Evolutionary conservation across 129 eudicot species (phyloP), one percentile per base, ranked within the genome.

Genomic region (Flaveria sonorensis): DNA sequence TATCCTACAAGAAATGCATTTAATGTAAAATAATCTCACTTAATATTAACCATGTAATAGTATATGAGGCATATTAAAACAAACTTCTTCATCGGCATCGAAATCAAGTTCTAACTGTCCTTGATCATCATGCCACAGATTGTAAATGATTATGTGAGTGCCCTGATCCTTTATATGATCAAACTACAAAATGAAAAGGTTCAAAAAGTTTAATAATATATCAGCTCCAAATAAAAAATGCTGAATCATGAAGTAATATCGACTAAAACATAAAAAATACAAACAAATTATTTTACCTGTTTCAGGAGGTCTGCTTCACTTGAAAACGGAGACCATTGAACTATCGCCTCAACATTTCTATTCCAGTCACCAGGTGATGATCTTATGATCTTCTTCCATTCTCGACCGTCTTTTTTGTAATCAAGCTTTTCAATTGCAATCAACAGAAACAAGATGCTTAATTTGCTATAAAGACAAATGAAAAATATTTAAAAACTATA

Each of bases 51-150:
- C 60, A 75, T 67, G 43, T 53, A 59, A 7, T 28, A 26, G n/a
- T 45, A 11, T 23, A 65, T 19, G n/a, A 79, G 60, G 40, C 32
- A 53, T 24, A 45, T 11, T 66, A 28, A 30, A 47, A 77, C 83
- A 50, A 78, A 94, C 98, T 69, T 87, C 81, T 61, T 79, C 86
- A 82, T 87, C 97, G 32, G 90, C 61, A n/a, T 89, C 96, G 59
- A 91, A 94, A 85, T 94, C 98, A 73, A 91, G 92, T 78, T 94
- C 98, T 61, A 91, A 69, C 46, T 81, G 93, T 68, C 97, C 98
- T 81, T 94, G 92, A 71, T 91, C 98, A 85, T 94, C 97, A 81
- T 94, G 97, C 97, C 98, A 94, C 48, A 94, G 85, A 87, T 94
- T 94, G 89, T 91, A 94, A 50, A 94, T 83, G 70, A 94, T 81